These are phyloP conservation scores for Xylaria sp. DNA, from an alignment of 2,329 filamentous ascomycete species.

Conservation along the genomic window DNA sequence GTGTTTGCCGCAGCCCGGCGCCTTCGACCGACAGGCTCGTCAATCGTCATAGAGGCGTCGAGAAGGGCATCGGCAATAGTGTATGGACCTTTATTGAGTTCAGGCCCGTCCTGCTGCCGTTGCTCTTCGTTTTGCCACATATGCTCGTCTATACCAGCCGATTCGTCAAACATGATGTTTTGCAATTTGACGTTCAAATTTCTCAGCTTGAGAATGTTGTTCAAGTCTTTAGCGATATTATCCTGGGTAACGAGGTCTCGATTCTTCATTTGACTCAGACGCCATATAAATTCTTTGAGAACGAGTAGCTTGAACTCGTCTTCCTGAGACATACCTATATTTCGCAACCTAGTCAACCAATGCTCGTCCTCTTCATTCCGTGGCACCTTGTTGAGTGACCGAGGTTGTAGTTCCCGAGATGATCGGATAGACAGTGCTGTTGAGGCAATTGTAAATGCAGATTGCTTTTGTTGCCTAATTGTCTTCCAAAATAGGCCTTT, in stretches of 20 bases:
- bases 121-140: slow-evolving; percentile 42
- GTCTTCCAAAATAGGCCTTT: slow-evolving; percentile 89
- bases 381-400: slow-evolving; percentile 70
- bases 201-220: slow-evolving; percentile 78
- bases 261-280: slow-evolving; percentile 77
- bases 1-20: slow-evolving; percentile 63
- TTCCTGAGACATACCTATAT: slow-evolving; percentile 81
- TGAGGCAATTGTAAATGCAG: slow-evolving; percentile 73
- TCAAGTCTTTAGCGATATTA: slow-evolving; percentile 62
- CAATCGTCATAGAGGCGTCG: slow-evolving; percentile 90
- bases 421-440: slow-evolving; percentile 66
- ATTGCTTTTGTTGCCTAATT: slow-evolving; percentile 71
- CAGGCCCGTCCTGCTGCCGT: slow-evolving; percentile 49
- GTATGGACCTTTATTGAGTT: slow-evolving; percentile 63
- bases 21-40: slow-evolving; percentile 70
- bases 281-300: slow-evolving; percentile 91
- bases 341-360: slow-evolving; percentile 87
- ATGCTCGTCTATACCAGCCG: slow-evolving; percentile 63
- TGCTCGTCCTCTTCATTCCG: slow-evolving; percentile 94
- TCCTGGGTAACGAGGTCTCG: slow-evolving; percentile 61
- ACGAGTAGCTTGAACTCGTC: slow-evolving; percentile 92
- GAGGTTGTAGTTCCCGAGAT: slow-evolving; percentile 65
- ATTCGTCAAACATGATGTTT: slow-evolving; percentile 92
- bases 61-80: slow-evolving; percentile 91
- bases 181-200: slow-evolving; percentile 82